phyloP scores from a whole-genome alignment of 495 filamentous ascomycete genomes.

The Talaromyces ruber region DNA sequence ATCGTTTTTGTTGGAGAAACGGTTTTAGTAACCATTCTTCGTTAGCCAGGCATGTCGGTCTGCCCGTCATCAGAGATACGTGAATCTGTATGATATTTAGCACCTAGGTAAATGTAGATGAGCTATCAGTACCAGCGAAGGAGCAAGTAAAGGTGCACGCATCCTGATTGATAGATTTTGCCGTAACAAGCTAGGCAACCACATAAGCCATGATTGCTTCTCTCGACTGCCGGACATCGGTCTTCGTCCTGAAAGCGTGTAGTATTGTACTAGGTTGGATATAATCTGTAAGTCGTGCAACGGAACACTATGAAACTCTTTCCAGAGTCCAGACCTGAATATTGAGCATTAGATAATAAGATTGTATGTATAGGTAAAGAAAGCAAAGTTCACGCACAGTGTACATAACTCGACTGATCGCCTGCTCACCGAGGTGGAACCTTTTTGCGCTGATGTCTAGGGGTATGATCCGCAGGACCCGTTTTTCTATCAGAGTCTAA shows the following conservation, averaged over 20 bases:
- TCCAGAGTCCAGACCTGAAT: background rate
- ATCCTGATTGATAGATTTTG: background rate
- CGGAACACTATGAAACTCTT: constrained; percentile 2
- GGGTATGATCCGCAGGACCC: background rate
- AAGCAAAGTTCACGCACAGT: background rate
- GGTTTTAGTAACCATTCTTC: background rate
- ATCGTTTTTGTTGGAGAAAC: background rate
- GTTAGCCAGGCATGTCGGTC: background rate
- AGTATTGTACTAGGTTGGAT: background rate
- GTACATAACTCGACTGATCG: background rate
- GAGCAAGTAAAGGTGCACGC: constrained; percentile 2
- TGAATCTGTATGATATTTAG: background rate
- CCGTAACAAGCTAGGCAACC: background rate
- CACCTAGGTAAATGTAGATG: no score
- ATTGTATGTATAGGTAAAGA: background rate
- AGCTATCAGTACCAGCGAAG: background rate
- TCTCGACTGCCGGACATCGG: background rate
- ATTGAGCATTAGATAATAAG: background rate
- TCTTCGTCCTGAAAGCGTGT: background rate
- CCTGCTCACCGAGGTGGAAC: background rate
- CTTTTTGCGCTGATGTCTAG: background rate
- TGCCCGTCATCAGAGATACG: background rate
- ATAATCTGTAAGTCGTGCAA: background rate
- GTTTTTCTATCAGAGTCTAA: background rate
- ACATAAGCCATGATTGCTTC: background rate